These are phyloP conservation scores for Thelephora terrestris DNA, from an alignment of 1,284 basidiomycete species.

Conservation along the genomic window DNA sequence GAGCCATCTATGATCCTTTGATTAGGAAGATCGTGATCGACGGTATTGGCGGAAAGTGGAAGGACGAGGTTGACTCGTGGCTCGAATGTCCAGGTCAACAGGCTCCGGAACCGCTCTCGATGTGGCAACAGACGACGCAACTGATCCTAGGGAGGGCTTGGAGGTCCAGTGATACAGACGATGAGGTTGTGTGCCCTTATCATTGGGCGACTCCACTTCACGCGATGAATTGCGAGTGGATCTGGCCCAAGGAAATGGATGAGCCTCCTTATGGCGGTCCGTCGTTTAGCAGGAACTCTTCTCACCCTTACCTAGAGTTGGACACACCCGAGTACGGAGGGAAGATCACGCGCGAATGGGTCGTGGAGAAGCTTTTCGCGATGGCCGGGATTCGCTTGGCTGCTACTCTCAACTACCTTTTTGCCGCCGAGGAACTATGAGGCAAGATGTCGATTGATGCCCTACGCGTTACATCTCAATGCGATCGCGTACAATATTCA, in stretches of 20 bases:
- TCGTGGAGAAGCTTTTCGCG: conserved; percentile 75
- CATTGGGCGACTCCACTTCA: conserved; percentile 66
- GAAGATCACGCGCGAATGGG: conserved; percentile 50
- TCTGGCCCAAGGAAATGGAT: conserved; percentile 68
- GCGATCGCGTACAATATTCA: too few relatives aligned
- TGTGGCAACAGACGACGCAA: conserved; percentile 5
- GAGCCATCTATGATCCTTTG: conserved; percentile 82
- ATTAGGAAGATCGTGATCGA: conserved; percentile 82
- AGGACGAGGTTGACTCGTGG: conserved; percentile 50
- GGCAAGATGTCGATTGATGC: not conserved
- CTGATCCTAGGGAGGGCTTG: not conserved
- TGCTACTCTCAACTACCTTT: conserved; percentile 69
- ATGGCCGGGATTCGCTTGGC: conserved; percentile 78
- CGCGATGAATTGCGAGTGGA: conserved; percentile 65
- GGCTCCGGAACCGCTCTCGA: not conserved
- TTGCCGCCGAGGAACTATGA: conserved; percentile 25
- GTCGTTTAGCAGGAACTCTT: conserved; percentile 10
- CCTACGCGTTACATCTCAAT: too few relatives aligned
- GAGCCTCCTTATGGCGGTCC: conserved; percentile 25
- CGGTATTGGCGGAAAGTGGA: conserved; percentile 50
- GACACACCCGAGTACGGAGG: conserved; percentile 79
- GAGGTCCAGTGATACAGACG: conserved; percentile 27
- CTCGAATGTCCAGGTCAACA: conserved; percentile 44
- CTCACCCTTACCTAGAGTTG: conserved; percentile 50
- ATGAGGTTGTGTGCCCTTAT: conserved; percentile 66